These are phyloP conservation scores for Penicillium hesseltinei DNA, from an alignment of 2,329 filamentous ascomycete species.

Conservation along the genomic window DNA sequence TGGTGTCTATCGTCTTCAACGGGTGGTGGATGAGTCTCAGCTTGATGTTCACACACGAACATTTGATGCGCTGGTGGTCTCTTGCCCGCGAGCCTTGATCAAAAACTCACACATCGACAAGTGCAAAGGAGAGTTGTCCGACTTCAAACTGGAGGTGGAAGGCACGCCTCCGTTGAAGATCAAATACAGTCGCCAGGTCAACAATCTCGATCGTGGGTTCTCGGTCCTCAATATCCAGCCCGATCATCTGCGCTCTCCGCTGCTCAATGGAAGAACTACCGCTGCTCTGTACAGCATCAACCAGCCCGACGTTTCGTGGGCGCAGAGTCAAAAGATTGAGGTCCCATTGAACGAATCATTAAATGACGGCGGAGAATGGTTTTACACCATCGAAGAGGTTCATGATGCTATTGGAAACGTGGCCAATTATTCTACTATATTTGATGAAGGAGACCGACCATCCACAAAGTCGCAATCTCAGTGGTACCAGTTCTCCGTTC, in stretches of 20 bases:
- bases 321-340: conserved; percentile 67
- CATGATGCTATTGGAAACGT: conserved; percentile 86
- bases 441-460: conserved; percentile 65
- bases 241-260: conserved; percentile 76
- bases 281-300: conserved; percentile 58
- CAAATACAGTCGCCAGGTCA: conserved; percentile 84
- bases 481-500: conserved; percentile 76
- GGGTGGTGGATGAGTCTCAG: conserved; percentile 89
- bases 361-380: conserved; percentile 73
- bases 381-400: conserved; percentile 88
- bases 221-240: conserved; percentile 93
- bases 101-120: conserved; percentile 63
- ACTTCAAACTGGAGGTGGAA: conserved; percentile 76
- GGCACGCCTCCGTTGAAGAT: conserved; percentile 91
- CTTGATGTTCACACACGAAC: conserved; percentile 78
- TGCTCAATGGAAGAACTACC: conserved; percentile 61
- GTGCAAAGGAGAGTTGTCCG: conserved; percentile 84
- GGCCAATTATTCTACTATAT: conserved; percentile 64
- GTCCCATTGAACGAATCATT: conserved; percentile 91
- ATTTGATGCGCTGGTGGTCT: conserved; percentile 78
- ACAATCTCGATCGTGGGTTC: conserved; percentile 76
- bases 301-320: conserved; percentile 67
- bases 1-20: conserved; percentile 80
- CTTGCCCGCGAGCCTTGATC: conserved; percentile 77
- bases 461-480: conserved; percentile 62